Evolutionary conservation across 2,329 filamentous ascomycete species (phyloP), one percentile per base, ranked within the genome.

Genomic region (Gnomoniopsis smithogilvyi): DNA sequence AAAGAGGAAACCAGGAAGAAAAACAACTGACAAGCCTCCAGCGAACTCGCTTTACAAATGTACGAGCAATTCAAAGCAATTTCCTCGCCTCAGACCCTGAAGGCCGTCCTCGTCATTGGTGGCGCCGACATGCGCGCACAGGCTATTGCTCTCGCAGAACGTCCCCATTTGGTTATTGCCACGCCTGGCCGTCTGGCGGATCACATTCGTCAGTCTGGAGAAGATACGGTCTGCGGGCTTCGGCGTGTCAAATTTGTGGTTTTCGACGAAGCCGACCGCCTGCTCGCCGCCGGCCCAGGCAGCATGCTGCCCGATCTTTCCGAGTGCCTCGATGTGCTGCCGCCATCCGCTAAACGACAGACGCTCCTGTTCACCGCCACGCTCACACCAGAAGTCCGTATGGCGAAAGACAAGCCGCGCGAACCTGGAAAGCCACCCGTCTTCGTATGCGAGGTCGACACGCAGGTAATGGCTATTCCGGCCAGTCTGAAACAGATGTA

Each of bases 301-400:
- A 93, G 88, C 74, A 97, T 97, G 93, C 80, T 97, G n/a, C 89
- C 91, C 4, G 95, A 97, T 68, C 86, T 99, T 1, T 91, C 96
- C 70, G 91, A 92, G 62, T 97, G 93, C 69, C 80, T 99, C 3
- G 87, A 86, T 2, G 87, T 88, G 2, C 81, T 99, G 0, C 95
- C 95, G 0, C 86, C 90, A 0, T 84, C 91, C 4, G 76, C 82
- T 1, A 80, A 91, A 68, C 85, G 95, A n/a, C 93, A 99, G 73
- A 99, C 94, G 0, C 84, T 96, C 17, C 84, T 99, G 2, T 99
- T 99, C 76, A 99, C 95, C 10, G 95, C 95, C 17, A 99, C 95
- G 1, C 87, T 99, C 47, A 98, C 95, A 0, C 87, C 91, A 2
- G 94, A 98, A 76, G 92, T 99, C 3, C 86, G 91, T 52, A 91